Conservation (phyloP, 352 stramenopile species). For the Pythium graminicola region DNA sequence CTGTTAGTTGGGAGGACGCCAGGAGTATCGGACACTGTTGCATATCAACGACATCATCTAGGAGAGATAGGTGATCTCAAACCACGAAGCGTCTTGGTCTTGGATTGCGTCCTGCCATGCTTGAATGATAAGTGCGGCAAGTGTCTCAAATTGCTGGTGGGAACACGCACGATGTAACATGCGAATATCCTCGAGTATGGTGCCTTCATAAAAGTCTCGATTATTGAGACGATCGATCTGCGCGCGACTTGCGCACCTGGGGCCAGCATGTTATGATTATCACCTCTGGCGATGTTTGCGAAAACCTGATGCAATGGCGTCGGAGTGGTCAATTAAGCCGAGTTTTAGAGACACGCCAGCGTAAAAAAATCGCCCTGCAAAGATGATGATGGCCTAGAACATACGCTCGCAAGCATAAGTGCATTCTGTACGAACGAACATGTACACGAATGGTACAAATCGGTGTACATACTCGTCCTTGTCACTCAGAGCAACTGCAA, state of each 20-base stretch:
- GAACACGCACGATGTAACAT: not conserved
- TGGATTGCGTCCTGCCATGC: not conserved
- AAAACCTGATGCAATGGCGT: not conserved
- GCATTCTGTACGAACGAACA: conserved; percentile 8
- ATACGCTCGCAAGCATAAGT: conserved; percentile 3
- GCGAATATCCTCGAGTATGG: not conserved
- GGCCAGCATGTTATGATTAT: not conserved
- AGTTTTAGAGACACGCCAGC: not conserved
- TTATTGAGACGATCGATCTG: not conserved
- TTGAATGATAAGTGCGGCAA: not conserved
- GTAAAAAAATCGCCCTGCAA: not conserved
- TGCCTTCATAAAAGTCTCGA: not conserved
- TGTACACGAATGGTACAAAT: conserved; percentile 2
- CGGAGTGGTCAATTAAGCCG: conserved; percentile 5
- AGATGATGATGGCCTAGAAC: not conserved
- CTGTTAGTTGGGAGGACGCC: conserved; percentile 3
- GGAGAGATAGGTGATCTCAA: not conserved
- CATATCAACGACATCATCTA: not conserved
- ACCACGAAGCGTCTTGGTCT: conserved; percentile 1
- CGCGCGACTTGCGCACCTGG: no score
- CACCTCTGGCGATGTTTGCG: not conserved
- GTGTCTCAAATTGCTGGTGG: not conserved
- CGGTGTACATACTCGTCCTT: not conserved
- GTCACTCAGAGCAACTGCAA: not conserved
- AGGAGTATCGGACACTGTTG: not conserved